Evolutionary conservation across 148 eudicot genomes (phyloP).

Genomic region (Nepenthes gracilis): DNA sequence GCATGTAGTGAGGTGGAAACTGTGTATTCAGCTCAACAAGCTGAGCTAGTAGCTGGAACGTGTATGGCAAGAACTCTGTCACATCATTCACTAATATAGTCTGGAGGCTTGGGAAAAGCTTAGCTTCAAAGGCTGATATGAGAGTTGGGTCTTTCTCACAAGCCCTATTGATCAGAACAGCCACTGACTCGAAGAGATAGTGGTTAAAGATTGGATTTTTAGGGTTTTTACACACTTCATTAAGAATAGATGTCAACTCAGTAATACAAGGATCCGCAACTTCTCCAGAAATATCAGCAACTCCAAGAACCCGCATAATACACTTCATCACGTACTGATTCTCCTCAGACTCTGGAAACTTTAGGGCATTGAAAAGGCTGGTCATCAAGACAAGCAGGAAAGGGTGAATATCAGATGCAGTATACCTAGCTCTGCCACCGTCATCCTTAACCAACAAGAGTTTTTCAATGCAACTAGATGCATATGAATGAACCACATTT

Average conservation of each 20-base stretch:
- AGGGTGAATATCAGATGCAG: slow-evolving; percentile 57
- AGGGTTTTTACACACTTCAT: slow-evolving; percentile 80
- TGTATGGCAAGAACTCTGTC: slow-evolving; percentile 84
- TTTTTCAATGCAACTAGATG: slow-evolving; percentile 86
- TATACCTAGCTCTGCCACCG: slow-evolving; percentile 58
- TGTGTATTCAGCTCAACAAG: slow-evolving; percentile 81
- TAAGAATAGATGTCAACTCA: slow-evolving; percentile 57
- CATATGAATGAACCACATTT: slow-evolving; percentile 94
- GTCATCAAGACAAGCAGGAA: slow-evolving; percentile 47
- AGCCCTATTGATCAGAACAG: slow-evolving; percentile 68
- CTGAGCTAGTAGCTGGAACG: slow-evolving; percentile 93
- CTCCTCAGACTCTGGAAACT: slow-evolving; percentile 91
- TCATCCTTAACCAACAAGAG: slow-evolving; percentile 83
- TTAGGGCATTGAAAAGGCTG: slow-evolving; percentile 70
- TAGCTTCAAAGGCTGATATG: slow-evolving; percentile 57
- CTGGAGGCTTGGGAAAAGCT: slow-evolving; percentile 70
- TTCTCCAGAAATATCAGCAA: slow-evolving; percentile 63
- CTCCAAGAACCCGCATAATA: slow-evolving; percentile 93
- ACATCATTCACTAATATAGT: slow-evolving; percentile 54
- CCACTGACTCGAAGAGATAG: slow-evolving; percentile 82
- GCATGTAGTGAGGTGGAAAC: slow-evolving; percentile 76
- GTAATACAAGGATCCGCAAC: slow-evolving; percentile 71
- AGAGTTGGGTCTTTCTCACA: slow-evolving; percentile 71
- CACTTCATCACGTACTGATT: slow-evolving; percentile 95
- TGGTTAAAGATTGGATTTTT: slow-evolving; percentile 84